A percentile compares a stretch with the other conserved stretches of the same genome.
These are phyloP conservation scores for Chalaropsis thielavioides DNA, from an alignment of 2,329 filamentous ascomycete species.

Conservation along the genomic window DNA sequence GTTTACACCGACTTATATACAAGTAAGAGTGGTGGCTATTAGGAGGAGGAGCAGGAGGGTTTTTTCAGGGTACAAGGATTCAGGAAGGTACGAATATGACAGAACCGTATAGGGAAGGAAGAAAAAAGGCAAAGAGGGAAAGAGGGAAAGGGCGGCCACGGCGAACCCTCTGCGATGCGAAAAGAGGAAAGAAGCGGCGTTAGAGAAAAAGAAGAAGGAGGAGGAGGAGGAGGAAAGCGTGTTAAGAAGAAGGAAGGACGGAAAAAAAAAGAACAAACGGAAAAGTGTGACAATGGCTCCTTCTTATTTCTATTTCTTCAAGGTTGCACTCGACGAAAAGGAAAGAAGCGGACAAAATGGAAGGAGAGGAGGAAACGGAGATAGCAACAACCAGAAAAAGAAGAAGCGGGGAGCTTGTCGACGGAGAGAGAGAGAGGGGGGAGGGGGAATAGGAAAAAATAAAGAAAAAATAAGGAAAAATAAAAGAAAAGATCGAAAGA, in stretches of 20 bases:
- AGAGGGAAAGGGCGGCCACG: not conserved
- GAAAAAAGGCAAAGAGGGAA: not conserved
- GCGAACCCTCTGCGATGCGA: not conserved
- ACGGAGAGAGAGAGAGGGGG: not conserved
- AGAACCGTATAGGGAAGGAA: not conserved
- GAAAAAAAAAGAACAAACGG: not conserved
- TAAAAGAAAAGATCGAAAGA: not conserved
- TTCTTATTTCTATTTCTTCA: not conserved
- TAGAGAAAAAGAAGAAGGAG: not conserved
- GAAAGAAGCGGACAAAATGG: not conserved
- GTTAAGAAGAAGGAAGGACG: not conserved
- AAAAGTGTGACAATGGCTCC: not conserved
- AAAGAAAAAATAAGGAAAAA: not conserved
- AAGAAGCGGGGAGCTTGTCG: not conserved
- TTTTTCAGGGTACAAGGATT: too few relatives aligned
- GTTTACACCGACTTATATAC: too few relatives aligned
- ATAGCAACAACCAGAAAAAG: too few relatives aligned
- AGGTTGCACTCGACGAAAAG: not conserved
- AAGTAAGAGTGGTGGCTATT: too few relatives aligned
- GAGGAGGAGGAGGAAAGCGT: not conserved
- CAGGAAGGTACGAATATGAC: too few relatives aligned
- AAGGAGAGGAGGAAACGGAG: too few relatives aligned
- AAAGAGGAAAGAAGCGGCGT: not conserved
- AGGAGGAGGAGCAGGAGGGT: too few relatives aligned
- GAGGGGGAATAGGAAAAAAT: not conserved